Evolutionary conservation across 768 basidiomycete genomes (phyloP).

Genomic region (Exsudoporus frostii): DNA sequence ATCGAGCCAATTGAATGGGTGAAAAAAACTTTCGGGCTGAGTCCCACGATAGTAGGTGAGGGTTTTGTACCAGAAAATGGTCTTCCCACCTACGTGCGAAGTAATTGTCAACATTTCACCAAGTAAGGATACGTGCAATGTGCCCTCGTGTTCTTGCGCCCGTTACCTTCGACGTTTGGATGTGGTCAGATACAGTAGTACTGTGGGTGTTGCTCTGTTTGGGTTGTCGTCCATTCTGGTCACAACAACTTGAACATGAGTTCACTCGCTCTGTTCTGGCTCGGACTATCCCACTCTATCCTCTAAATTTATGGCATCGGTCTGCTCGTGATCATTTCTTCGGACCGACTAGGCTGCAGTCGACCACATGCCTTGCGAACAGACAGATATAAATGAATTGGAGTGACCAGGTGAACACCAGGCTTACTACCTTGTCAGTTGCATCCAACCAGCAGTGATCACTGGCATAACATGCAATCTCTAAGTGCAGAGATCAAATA

Average conservation of each 20-base stretch:
- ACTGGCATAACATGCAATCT: slow-evolving; percentile 8
- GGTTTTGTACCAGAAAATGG: no score
- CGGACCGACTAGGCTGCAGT: neutral
- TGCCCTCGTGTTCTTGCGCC: no score
- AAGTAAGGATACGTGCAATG: no score
- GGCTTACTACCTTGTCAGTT: neutral
- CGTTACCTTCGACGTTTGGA: no score
- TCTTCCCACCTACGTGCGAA: no score
- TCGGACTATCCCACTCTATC: neutral
- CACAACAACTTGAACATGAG: no score
- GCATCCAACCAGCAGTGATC: neutral
- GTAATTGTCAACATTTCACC: no score
- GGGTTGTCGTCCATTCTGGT: no score
- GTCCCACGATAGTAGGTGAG: no score
- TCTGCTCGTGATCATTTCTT: neutral
- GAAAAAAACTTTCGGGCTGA: neutral
- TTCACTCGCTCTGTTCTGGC: no score
- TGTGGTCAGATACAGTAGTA: no score
- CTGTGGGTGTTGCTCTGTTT: no score
- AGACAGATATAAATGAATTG: slow-evolving; percentile 3
- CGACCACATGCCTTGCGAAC: neutral
- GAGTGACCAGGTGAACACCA: neutral
- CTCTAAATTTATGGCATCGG: slow-evolving; percentile 1
- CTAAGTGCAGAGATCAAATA: slow-evolving; percentile 35
- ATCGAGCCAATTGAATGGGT: neutral